Evolutionary conservation across 1,284 basidiomycete genomes (phyloP).

Genomic region (Cutaneotrichosporon sp.): DNA sequence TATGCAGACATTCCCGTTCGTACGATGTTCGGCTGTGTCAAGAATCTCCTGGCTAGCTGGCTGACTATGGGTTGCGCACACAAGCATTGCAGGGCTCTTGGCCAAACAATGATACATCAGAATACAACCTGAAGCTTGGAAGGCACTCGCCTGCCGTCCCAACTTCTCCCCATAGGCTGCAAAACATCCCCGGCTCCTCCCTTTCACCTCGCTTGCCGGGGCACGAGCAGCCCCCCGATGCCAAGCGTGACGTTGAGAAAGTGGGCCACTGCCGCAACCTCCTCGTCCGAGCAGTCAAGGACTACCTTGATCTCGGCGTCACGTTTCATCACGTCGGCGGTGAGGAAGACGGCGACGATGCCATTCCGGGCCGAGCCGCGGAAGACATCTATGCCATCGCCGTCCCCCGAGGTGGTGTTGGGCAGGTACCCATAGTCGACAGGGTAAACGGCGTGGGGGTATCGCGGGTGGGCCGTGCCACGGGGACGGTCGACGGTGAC

Average conservation of each 20-base stretch:
- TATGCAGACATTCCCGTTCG: constrained; percentile 3
- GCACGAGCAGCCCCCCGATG: background rate
- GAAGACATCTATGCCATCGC: constrained; percentile 3
- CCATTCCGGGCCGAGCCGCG: background rate
- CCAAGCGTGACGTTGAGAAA: background rate
- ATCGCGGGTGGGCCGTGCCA: background rate
- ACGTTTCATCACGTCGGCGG: constrained; percentile 4
- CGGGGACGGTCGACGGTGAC: background rate
- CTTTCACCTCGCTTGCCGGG: background rate
- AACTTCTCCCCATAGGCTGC: no score
- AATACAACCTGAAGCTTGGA: no score
- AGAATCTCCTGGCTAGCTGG: no score
- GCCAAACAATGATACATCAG: no score
- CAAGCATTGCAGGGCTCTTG: no score
- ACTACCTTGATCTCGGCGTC: constrained; percentile 7
- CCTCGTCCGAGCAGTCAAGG: background rate
- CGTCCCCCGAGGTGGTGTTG: background rate
- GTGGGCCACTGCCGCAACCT: background rate
- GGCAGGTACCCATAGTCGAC: constrained; percentile 3
- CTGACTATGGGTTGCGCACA: no score
- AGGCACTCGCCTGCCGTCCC: no score
- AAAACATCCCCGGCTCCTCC: no score
- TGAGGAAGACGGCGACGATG: background rate
- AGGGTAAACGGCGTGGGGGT: background rate
- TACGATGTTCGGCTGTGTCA: no score